Evolutionary conservation across 2,329 filamentous ascomycete species (phyloP).

Genomic region (Penicillium sp.): DNA sequence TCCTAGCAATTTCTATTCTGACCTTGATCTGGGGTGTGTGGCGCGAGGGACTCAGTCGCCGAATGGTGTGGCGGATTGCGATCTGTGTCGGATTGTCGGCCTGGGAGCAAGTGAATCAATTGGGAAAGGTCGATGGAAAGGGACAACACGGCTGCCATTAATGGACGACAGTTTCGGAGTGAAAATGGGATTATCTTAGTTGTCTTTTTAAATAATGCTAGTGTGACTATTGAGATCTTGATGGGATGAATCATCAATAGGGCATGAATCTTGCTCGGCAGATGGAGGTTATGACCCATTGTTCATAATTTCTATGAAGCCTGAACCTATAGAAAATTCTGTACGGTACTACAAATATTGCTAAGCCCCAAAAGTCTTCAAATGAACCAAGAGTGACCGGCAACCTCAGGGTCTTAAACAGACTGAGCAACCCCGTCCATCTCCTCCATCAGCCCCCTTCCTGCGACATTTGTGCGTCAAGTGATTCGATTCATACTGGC

Average conservation of each 20-base stretch:
- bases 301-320: not conserved
- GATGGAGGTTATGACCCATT: not conserved
- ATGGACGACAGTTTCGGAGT: not conserved
- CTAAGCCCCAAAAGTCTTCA: too few relatives aligned
- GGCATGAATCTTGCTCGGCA: not conserved
- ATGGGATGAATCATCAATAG: not conserved
- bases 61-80: slow-evolving; percentile 14
- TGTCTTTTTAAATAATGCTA: not conserved
- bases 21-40: slow-evolving; percentile 12
- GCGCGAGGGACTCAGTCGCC: slow-evolving; percentile 16
- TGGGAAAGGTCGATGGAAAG: not conserved
- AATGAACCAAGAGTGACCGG: too few relatives aligned
- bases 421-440: too few relatives aligned
- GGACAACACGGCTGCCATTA: slow-evolving; percentile 19
- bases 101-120: slow-evolving; percentile 15
- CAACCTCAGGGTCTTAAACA: too few relatives aligned
- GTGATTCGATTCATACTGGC: too few relatives aligned
- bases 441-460: too few relatives aligned
- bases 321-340: not conserved
- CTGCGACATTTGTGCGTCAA: not conserved
- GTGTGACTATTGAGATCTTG: not conserved
- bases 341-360: too few relatives aligned
- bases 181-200: not conserved
- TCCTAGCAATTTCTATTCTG: slow-evolving; percentile 18
- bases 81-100: slow-evolving; percentile 16